Evolutionary conservation across 257 asterid genomes (phyloP).

Genomic region (Schizonepeta tenuifolia): DNA sequence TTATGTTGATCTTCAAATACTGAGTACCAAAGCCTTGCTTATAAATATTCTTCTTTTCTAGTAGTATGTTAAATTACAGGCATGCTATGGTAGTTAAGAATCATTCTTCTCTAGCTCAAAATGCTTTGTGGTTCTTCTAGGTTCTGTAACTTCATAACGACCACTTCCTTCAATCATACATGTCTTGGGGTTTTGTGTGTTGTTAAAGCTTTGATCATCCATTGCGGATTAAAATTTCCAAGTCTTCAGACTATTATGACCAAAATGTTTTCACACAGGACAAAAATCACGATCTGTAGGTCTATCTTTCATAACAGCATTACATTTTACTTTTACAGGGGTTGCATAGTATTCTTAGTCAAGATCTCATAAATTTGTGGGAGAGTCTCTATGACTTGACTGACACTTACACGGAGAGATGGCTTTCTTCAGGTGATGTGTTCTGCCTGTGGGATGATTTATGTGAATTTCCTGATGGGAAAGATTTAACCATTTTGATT

Average conservation of each 20-base stretch:
- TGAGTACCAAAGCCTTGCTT: no score
- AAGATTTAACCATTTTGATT: not conserved
- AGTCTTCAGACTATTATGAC: slow-evolving; percentile 7
- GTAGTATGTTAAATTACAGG: not conserved
- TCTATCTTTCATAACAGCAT: slow-evolving; percentile 1
- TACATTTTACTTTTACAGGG: slow-evolving; percentile 60
- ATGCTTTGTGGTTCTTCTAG: not conserved
- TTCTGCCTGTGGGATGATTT: slow-evolving; percentile 23
- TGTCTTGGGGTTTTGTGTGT: not conserved
- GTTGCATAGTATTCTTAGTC: slow-evolving; percentile 54
- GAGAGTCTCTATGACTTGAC: slow-evolving; percentile 71
- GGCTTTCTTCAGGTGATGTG: slow-evolving; percentile 86
- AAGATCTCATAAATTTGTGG: slow-evolving; percentile 63
- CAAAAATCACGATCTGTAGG: slow-evolving; percentile 14
- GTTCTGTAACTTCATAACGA: not conserved
- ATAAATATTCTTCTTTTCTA: not conserved
- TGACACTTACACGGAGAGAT: slow-evolving; percentile 78
- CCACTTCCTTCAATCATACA: not conserved
- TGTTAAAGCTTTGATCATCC: not conserved
- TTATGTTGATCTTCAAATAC: no score
- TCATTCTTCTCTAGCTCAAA: not conserved
- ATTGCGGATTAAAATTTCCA: slow-evolving; percentile 9
- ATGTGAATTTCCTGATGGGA: slow-evolving; percentile 13
- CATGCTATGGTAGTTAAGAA: not conserved
- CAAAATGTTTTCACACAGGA: not conserved